A percentile compares a stretch with the other conserved stretches of the same genome.
phyloP scores from a whole-genome alignment of 371 early-diverging fungal species.

The Mortierella sp. region DNA sequence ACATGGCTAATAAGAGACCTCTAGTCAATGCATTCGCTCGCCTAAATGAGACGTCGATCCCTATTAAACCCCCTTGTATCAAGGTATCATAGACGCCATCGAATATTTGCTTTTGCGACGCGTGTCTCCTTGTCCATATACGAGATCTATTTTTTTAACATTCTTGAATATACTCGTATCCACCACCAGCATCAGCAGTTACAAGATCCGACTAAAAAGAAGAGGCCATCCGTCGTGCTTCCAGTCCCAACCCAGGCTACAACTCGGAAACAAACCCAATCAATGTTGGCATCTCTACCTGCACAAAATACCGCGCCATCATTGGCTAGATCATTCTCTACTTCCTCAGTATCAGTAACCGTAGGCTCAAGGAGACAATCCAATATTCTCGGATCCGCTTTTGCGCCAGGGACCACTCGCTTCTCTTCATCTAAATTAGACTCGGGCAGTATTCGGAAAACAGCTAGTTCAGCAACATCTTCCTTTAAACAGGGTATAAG shows the following conservation, averaged over 20 bases:
- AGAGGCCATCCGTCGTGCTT: background rate
- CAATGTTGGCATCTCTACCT: background rate
- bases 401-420: background rate
- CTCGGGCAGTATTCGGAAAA: conserved; percentile 5
- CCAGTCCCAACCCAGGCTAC: background rate
- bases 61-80: no score
- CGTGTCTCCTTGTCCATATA: no score
- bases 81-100: no score
- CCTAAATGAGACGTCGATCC: no score
- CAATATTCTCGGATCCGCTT: background rate
- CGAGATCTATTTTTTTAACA: no score
- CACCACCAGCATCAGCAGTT: background rate
- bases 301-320: no score
- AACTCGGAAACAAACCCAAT: background rate
- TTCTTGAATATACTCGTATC: no score
- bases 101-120: no score
- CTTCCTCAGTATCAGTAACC: background rate
- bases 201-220: background rate
- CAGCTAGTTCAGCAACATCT: background rate
- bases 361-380: background rate
- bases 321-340: background rate
- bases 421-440: background rate
- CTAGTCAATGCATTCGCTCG: no score
- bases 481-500: background rate
- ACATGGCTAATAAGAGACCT: no score